Evolutionary conservation across 306 rosid genomes (phyloP), one percentile per base, ranked within the genome.

Genomic region (Cucurbita maxima): DNA sequence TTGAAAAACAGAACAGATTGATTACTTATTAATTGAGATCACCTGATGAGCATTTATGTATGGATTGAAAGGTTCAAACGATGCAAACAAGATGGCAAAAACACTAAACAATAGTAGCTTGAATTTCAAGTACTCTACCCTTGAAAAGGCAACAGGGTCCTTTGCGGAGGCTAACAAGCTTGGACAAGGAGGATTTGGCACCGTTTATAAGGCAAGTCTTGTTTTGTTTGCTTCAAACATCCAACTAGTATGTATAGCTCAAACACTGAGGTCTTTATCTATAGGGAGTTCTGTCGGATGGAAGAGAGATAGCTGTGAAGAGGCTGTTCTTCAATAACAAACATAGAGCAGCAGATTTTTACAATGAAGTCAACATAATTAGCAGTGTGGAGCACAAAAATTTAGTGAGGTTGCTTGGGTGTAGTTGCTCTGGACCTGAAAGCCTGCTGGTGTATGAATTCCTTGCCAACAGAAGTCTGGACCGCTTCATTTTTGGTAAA

Each of bases 351-450:
- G 88, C 79, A 45, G 95, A 87, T 75, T 94, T 94, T 86, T 94
- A 83, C 80, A 94, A 91, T 34, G 97, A 94, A 86, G 88, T 94
- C 43, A 85, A 87, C 87, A 86, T 94, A 73, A 88, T 94, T 45
- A 91, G 96, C 64, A 80, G 90, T 7, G 92, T 88, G 60, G 95
- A 94, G 76, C 97, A 94, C 84, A 94, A 85, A 75, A 91, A 89
- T 75, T 75, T 94, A 45, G 96, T 91, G 53, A 84, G 97, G 74
- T 61, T 94, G 73, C 80, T 89, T 70, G 99, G 99, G 16, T 94
- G 97, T 84, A 85, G 96, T 71, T 91, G 96, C 64, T 84, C 99
- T n/a, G 96, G 97, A 79, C 95, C 99, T 18, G 99, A 94, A 85
- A 94, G 96, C 79, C 87, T 91, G 38, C 96, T 94, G 8, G 90